Evolutionary conservation across 306 rosid genomes (phyloP), one percentile per base, ranked within the genome.

Genomic region (Ceratonia siliqua): DNA sequence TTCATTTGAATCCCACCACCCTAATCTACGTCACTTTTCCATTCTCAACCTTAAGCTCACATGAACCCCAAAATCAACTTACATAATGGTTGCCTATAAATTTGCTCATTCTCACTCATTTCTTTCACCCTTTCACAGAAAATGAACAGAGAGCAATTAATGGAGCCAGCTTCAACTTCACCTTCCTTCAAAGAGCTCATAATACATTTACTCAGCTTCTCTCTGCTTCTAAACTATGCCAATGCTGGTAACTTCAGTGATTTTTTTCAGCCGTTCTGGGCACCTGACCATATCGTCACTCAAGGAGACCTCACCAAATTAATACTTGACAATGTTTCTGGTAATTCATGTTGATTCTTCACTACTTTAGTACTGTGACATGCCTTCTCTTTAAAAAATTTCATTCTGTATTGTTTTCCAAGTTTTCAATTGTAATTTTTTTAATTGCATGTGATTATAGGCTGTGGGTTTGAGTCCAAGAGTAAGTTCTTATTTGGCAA

Each of bases 301-400:
- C 17, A 56, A 39, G 55, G 42, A 72, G 28, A 72, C 15, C 41
- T 24, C 14, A 59, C 43, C 17, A 56, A 56, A 8, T 41, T 72
- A 41, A 55, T 35, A 25, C 45, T 72, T 4, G 77, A 72, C 55
- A 25, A 33, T 56, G 45, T 72, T 55, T 72, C 77, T 21, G 77
- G 77, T 72, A 72, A 5, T 14, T 3, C 4, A 41, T 35, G 4
- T 28, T 2, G n/a, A n/a, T n/a, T n/a, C n/a, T n/a, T n/a, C n/a
- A n/a, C n/a, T n/a, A n/a, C n/a, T 28, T 28, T 4, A 28, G 32
- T 28, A 28, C 32, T 28, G 1, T 33, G n/a, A 4, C 10, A 14
- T 5, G 15, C 25, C 33, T 13, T 62, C 13, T 38, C 4, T 30
- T 13, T 27, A n/a, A n/a, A n/a, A n/a, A n/a, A n/a, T n/a, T n/a